Evolutionary conservation across 176 grass and related monocot species (phyloP), one percentile per base, ranked within the genome.

Genomic region (Bromus sterilis): DNA sequence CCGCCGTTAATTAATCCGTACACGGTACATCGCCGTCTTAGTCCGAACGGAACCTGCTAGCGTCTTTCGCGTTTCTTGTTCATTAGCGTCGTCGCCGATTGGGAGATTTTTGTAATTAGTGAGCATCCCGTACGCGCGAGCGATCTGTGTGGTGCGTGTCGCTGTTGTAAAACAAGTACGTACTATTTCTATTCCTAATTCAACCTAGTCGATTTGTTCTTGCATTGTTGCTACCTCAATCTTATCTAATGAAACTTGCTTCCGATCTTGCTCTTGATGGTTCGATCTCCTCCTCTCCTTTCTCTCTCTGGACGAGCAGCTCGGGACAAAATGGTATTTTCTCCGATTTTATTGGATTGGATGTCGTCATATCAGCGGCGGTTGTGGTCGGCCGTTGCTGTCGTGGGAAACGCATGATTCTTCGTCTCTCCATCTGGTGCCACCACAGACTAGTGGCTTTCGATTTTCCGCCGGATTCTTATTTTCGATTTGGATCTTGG

Each of bases 91-190:
- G 31, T 11, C 61, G 62, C 71, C 36, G 73, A 46, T 81, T 65
- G 71, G 64, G 34, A 72, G 33, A 36, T 46, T 89, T 85, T 81
- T 89, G 87, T 89, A 77, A 89, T 80, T 76, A 87, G 82, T 53
- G 72, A 43, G 77, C 82, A 26, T 69, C 75, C 46, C 62, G 55
- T 35, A 23, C 16, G 53, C 76, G 31, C 41, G 84, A 75, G 76
- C 60, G 26, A 88, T 56, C 80, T 11, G 18, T 24, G 24, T 41
- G 40, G 36, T 48, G 81, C 60, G 31, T 58, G 4, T 30, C 35
- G 53, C 16, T 1, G 41, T 28, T 9, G 14, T 34, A 33, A 29
- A 42, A 9, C 49, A 24, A 59, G 25, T 74, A 44, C 81, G 36
- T 74, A 57, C 24, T 14, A 11, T 39, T 53, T 53, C 13, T 68